Percentiles rank a stretch among this genome's conserved stretches.
phyloP scores from a whole-genome alignment of 2,329 filamentous ascomycete species.

The Knufia fluminis region DNA sequence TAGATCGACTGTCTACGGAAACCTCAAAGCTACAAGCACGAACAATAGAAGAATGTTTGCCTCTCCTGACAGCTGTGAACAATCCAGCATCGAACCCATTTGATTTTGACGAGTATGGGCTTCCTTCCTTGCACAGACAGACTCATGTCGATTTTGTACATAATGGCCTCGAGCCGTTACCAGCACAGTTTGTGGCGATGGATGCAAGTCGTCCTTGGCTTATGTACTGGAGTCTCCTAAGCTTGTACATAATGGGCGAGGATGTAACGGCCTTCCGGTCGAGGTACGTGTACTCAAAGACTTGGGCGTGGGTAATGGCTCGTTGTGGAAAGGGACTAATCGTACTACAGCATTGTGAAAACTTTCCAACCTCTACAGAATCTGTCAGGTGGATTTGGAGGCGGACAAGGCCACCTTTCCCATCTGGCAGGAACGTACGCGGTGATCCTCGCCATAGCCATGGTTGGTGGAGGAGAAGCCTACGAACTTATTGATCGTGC shows the following conservation, averaged over 20 bases:
- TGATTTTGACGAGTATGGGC: slow-evolving; percentile 58
- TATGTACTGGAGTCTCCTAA: slow-evolving; percentile 82
- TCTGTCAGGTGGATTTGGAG: slow-evolving; percentile 73
- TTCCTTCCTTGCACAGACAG: slow-evolving; percentile 63
- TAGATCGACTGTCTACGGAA: slow-evolving; percentile 56
- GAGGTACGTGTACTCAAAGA: slow-evolving; percentile 30
- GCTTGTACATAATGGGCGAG: slow-evolving; percentile 65
- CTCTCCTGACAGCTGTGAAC: slow-evolving; percentile 48
- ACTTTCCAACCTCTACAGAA: slow-evolving; percentile 81
- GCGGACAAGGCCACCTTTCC: slow-evolving; percentile 81
- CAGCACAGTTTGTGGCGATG: slow-evolving; percentile 59
- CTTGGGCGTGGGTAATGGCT: not conserved
- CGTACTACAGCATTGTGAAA: slow-evolving; percentile 46
- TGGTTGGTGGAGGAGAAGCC: slow-evolving; percentile 65
- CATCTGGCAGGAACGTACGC: slow-evolving; percentile 89
- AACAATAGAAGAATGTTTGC: slow-evolving; percentile 60
- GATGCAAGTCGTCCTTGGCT: slow-evolving; percentile 91
- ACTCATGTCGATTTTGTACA: slow-evolving; percentile 43
- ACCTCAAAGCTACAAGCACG: slow-evolving; percentile 60
- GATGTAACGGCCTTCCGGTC: slow-evolving; percentile 59
- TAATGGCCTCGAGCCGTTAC: slow-evolving; percentile 49
- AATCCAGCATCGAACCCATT: slow-evolving; percentile 34
- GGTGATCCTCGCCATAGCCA: slow-evolving; percentile 64
- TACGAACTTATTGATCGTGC: slow-evolving; percentile 71
- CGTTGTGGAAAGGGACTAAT: not conserved